Conservation (phyloP, 2,329 filamentous ascomycete genomes). For the Aspergillus unguis region DNA sequence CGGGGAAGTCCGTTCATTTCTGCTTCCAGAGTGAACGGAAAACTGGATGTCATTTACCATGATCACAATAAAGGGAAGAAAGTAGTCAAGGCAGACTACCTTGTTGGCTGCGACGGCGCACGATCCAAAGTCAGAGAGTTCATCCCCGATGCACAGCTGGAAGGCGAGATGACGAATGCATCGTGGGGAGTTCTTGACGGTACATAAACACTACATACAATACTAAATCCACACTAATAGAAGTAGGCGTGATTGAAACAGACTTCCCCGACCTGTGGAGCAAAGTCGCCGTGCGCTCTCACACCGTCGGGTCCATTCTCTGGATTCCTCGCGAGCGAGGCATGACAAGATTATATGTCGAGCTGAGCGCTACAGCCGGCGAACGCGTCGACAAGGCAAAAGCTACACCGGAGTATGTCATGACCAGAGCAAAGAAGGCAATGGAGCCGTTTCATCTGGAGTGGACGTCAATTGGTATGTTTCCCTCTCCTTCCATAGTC, state of each 20-base stretch:
- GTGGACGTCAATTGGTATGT: constrained; percentile 35
- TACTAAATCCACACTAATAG: too few species aligned
- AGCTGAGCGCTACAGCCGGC: constrained; percentile 27
- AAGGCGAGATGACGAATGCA: constrained; percentile 52
- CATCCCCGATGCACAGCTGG: constrained; percentile 52
- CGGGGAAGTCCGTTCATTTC: constrained; percentile 62
- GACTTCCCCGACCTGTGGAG: constrained; percentile 74
- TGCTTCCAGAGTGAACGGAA: constrained; percentile 43
- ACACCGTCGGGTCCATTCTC: constrained; percentile 66
- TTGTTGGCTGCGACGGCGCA: constrained; percentile 71
- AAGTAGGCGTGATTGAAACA: constrained; percentile 53
- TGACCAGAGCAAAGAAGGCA: constrained; percentile 49
- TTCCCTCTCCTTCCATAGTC: not conserved
- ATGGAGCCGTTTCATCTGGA: constrained; percentile 45
- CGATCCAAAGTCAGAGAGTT: constrained; percentile 66
- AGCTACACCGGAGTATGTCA: constrained; percentile 64
- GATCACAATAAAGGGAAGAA: constrained; percentile 37
- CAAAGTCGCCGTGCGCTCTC: constrained; percentile 66
- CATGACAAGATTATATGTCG: constrained; percentile 62
- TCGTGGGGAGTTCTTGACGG: constrained; percentile 73
- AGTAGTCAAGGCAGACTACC: constrained; percentile 57
- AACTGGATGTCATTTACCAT: constrained; percentile 44
- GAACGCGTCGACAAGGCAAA: constrained; percentile 31
- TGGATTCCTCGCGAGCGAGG: constrained; percentile 71
- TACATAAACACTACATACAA: constrained; percentile 19